phyloP scores from a whole-genome alignment of 1,139 yeast species.

The Candida tunisiensis region DNA sequence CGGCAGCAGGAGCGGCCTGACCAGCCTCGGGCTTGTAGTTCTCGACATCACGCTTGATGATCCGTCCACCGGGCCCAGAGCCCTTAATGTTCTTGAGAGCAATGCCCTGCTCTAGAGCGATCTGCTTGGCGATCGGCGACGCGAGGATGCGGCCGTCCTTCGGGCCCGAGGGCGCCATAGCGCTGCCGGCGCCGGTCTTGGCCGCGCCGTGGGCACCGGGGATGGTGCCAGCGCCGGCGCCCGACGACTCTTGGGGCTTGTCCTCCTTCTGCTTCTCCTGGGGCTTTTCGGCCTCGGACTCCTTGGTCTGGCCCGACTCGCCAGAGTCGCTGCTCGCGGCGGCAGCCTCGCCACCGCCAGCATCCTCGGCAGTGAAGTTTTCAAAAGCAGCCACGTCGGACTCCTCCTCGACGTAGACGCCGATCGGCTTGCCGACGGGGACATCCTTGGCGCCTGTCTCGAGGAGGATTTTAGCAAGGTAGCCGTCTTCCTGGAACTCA shows the following conservation, averaged over 20 bases:
- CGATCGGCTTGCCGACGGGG: slow-evolving; percentile 90
- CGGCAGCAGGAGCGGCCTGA: slow-evolving; percentile 26
- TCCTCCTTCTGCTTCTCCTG: slow-evolving; percentile 1
- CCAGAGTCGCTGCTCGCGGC: slow-evolving; percentile 19
- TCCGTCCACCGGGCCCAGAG: slow-evolving; percentile 91
- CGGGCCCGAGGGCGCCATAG: slow-evolving; percentile 17
- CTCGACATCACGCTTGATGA: slow-evolving; percentile 81
- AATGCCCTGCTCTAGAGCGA: slow-evolving; percentile 88
- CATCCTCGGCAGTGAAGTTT: slow-evolving; percentile 71
- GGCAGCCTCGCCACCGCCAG: slow-evolving; percentile 37
- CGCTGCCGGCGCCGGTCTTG: slow-evolving; percentile 17
- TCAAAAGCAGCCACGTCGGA: slow-evolving; percentile 78
- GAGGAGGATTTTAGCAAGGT: slow-evolving; percentile 74
- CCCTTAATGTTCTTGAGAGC: slow-evolving; percentile 76
- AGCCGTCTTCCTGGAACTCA: slow-evolving; percentile 98
- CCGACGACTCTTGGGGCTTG: slow-evolving; percentile 3
- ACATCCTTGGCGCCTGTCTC: slow-evolving; percentile 81
- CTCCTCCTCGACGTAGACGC: slow-evolving; percentile 84
- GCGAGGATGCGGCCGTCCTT: slow-evolving; percentile 69
- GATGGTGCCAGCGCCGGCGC: slow-evolving; percentile 9
- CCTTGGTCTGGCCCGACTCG: slow-evolving; percentile 11
- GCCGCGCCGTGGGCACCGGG: slow-evolving; percentile 6
- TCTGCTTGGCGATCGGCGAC: slow-evolving; percentile 85
- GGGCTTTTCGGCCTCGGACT: slow-evolving; percentile 4
- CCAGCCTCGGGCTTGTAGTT: slow-evolving; percentile 29